Evolutionary conservation across 495 filamentous ascomycete genomes (phyloP).

Genomic region (Parathielavia appendiculata): DNA sequence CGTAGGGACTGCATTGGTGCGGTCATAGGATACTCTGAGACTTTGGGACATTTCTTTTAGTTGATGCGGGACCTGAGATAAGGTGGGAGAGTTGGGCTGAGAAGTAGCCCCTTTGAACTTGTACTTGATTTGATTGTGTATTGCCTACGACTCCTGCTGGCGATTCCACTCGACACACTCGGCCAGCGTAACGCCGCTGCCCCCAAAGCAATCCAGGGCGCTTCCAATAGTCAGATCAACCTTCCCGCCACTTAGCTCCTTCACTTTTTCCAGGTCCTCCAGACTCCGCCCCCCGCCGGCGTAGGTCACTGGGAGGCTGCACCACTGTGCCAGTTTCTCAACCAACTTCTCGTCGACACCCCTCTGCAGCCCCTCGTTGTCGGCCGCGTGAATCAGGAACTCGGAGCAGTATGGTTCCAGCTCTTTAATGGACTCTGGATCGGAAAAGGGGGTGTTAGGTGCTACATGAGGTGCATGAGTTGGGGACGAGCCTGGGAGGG

Average conservation of each 20-base stretch:
- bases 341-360: slow-evolving; percentile 88
- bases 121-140: background rate
- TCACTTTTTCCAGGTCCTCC: slow-evolving; percentile 73
- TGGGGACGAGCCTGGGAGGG: background rate
- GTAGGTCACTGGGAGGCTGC: slow-evolving; percentile 87
- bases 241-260: slow-evolving; percentile 66
- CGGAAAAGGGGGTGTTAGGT: background rate
- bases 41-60: too few species aligned
- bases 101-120: background rate
- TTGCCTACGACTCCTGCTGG: slow-evolving; percentile 23
- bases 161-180: slow-evolving; percentile 88
- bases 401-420: slow-evolving; percentile 90
- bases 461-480: background rate
- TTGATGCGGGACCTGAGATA: too few species aligned
- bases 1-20: too few species aligned
- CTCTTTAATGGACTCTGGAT: slow-evolving; percentile 65
- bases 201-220: slow-evolving; percentile 93
- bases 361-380: slow-evolving; percentile 86
- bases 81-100: too few species aligned
- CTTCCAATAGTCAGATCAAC: slow-evolving; percentile 96
- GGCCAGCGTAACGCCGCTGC: slow-evolving; percentile 73
- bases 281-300: slow-evolving; percentile 83
- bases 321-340: slow-evolving; percentile 70
- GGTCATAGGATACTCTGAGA: too few species aligned
- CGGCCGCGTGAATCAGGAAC: slow-evolving; percentile 97